A percentile compares a stretch with the other conserved stretches of the same genome.
Conservation (phyloP, 352 stramenopile species). For the Globisporangium canariense region DNA sequence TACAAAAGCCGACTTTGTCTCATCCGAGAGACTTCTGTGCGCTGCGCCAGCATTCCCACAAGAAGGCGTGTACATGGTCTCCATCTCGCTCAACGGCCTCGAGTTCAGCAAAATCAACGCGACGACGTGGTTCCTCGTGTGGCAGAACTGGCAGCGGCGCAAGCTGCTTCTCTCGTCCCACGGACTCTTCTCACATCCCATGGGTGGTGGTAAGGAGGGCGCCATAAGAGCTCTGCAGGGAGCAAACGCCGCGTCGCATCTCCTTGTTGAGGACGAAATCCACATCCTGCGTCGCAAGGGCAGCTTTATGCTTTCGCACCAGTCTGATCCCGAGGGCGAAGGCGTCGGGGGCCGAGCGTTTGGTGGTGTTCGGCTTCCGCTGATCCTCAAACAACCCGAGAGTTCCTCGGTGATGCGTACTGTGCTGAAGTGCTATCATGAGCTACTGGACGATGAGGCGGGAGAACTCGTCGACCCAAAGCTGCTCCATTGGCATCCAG, state of each 20-base stretch:
- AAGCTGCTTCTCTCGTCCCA: slow-evolving; percentile 42
- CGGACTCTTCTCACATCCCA: slow-evolving; percentile 28
- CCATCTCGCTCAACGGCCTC: slow-evolving; percentile 60
- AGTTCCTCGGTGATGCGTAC: slow-evolving; percentile 13
- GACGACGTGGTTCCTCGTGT: slow-evolving; percentile 68
- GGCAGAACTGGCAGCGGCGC: slow-evolving; percentile 82
- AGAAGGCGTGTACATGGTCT: slow-evolving; percentile 65
- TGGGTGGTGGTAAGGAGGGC: neutral
- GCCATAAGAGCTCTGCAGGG: neutral
- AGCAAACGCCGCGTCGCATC: neutral
- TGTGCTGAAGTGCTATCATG: slow-evolving; percentile 17
- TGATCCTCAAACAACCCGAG: slow-evolving; percentile 12
- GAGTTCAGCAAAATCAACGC: slow-evolving; percentile 59
- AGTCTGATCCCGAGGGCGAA: neutral
- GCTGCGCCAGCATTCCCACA: slow-evolving; percentile 46
- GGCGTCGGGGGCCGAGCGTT: slow-evolving; percentile 1
- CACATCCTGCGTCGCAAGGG: slow-evolving; percentile 26
- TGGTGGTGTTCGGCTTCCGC: slow-evolving; percentile 10
- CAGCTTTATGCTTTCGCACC: slow-evolving; percentile 39
- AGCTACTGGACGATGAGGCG: slow-evolving; percentile 24
- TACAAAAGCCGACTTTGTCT: slow-evolving; percentile 41
- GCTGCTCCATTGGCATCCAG: slow-evolving; percentile 60
- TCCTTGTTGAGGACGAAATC: slow-evolving; percentile 14
- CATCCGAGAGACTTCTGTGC: slow-evolving; percentile 39
- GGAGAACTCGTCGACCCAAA: slow-evolving; percentile 24